Conservation (phyloP, 495 filamentous ascomycete species). For the Talaromyces thailandensis region DNA sequence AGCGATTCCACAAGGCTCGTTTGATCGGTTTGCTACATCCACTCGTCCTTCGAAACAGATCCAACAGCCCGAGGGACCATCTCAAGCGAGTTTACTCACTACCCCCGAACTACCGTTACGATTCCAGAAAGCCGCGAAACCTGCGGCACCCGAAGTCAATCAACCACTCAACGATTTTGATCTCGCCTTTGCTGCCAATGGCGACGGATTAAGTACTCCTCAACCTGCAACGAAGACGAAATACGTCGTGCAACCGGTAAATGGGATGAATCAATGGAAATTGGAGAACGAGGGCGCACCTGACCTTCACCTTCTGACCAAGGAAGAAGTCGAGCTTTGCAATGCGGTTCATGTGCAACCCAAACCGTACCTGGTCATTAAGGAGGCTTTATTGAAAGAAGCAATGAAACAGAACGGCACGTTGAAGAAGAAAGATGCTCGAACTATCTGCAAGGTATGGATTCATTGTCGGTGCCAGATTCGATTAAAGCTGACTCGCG, state of each 20-base stretch:
- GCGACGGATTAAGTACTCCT: slow-evolving; percentile 25
- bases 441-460: slow-evolving; percentile 54
- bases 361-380: slow-evolving; percentile 91
- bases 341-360: slow-evolving; percentile 72
- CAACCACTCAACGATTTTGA: slow-evolving; percentile 33
- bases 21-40: slow-evolving; percentile 64
- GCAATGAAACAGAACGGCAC: slow-evolving; percentile 78
- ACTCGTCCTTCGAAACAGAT: slow-evolving; percentile 36
- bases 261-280: slow-evolving; percentile 54
- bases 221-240: slow-evolving; percentile 35
- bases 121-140: slow-evolving; percentile 31
- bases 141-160: slow-evolving; percentile 21
- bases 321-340: slow-evolving; percentile 80
- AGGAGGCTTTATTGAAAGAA: slow-evolving; percentile 79
- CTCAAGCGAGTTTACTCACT: slow-evolving; percentile 61
- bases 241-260: slow-evolving; percentile 36
- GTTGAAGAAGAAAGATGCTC: slow-evolving; percentile 84
- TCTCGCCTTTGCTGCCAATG: slow-evolving; percentile 32
- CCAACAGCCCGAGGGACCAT: slow-evolving; percentile 58
- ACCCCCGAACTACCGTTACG: slow-evolving; percentile 67
- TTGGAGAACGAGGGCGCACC: slow-evolving; percentile 65
- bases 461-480: background rate
- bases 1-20: slow-evolving; percentile 59
- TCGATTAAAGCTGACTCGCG: slow-evolving; percentile 6
- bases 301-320: slow-evolving; percentile 78